These are phyloP conservation scores for Climacium dendroides DNA, from an alignment of 225 moss, liverwort and hornwort species.

Conservation along the genomic window DNA sequence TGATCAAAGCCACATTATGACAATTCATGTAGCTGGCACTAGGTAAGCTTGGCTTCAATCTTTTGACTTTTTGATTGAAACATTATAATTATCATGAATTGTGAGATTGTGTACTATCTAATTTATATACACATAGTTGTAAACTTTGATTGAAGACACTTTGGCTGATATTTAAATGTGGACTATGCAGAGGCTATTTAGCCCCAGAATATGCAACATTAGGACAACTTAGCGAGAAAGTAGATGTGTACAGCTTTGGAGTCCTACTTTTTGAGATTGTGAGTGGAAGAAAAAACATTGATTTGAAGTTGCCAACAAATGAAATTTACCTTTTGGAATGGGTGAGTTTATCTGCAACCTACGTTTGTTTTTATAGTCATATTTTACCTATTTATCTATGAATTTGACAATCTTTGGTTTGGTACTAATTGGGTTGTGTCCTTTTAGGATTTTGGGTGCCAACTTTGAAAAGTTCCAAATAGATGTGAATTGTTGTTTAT, in stretches of 20 bases:
- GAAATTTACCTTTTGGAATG: slow-evolving; percentile 24
- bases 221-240: slow-evolving; percentile 37
- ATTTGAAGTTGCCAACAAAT: background rate
- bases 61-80: background rate
- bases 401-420: too few species aligned
- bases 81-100: background rate
- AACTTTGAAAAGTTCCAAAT: background rate
- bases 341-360: background rate
- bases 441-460: background rate
- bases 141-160: background rate
- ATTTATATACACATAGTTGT: too few species aligned
- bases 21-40: slow-evolving; percentile 32
- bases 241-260: slow-evolving; percentile 41
- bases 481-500: background rate
- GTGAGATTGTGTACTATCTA: background rate
- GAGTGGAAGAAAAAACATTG: slow-evolving; percentile 28
- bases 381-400: too few species aligned
- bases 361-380: background rate
- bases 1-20: slow-evolving; percentile 32
- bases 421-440: background rate
- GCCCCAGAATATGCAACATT: slow-evolving; percentile 38
- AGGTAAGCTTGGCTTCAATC: background rate
- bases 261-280: slow-evolving; percentile 27
- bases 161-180: background rate
- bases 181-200: slow-evolving; percentile 24